Conservation (phyloP, 208 protist genomes). For the Paratrypanosoma confusum region DNA sequence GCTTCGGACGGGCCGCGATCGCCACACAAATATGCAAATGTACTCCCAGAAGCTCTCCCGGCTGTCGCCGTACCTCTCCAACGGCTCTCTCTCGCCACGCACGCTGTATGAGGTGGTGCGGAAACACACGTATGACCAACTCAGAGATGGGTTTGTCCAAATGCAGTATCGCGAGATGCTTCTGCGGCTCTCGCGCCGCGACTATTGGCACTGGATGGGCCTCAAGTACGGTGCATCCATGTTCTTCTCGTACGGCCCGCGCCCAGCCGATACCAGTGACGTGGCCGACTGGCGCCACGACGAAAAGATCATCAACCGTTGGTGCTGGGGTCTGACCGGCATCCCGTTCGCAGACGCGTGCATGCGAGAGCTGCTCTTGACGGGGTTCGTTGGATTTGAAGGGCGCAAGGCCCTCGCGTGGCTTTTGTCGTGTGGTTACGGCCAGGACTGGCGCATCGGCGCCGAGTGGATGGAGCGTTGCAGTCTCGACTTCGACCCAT, state of each 20-base stretch:
- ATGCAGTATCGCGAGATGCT: conserved; percentile 71
- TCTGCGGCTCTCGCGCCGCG: conserved; percentile 65
- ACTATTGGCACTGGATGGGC: conserved; percentile 87
- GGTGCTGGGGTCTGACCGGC: conserved; percentile 74
- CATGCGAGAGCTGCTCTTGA: conserved; percentile 70
- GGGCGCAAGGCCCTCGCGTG: conserved; percentile 75
- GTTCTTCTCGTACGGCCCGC: conserved; percentile 74
- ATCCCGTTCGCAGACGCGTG: conserved; percentile 83
- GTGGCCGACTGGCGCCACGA: conserved; percentile 68
- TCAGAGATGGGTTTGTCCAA: conserved; percentile 64
- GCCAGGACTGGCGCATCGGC: conserved; percentile 81
- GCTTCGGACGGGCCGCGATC: conserved; percentile 52
- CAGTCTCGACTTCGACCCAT: conserved; percentile 83
- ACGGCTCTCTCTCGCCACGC: conserved; percentile 68
- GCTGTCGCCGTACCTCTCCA: conserved; percentile 66
- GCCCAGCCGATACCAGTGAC: conserved; percentile 64
- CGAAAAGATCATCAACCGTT: conserved; percentile 68
- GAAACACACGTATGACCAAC: conserved; percentile 25
- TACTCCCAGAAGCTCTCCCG: conserved; percentile 68
- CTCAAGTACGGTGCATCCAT: conserved; percentile 68
- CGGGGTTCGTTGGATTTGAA: conserved; percentile 64
- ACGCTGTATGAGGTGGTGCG: conserved; percentile 69
- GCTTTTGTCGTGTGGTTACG: conserved; percentile 71
- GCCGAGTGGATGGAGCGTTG: conserved; percentile 87
- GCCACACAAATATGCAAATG: conserved; percentile 72